phyloP scores from a whole-genome alignment of 768 basidiomycete species.

The Grammothele lineata region DNA sequence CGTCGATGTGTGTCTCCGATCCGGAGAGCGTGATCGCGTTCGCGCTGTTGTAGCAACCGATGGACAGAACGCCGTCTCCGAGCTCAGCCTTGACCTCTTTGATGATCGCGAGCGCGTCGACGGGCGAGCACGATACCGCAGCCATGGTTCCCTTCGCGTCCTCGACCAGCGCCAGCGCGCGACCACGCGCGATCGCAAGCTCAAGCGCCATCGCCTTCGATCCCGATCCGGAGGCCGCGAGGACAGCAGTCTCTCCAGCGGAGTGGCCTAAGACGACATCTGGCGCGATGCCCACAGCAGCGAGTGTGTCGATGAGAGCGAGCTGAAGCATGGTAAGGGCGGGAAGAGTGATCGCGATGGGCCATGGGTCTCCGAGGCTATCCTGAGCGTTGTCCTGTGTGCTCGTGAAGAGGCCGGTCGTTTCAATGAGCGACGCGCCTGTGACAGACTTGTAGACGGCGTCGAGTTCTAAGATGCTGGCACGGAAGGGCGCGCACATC shows the following conservation, averaged over 20 bases:
- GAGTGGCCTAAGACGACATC: slow-evolving; percentile 42
- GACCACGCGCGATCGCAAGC: slow-evolving; percentile 38
- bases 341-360: slow-evolving; percentile 36
- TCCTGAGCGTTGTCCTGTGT: slow-evolving; percentile 1
- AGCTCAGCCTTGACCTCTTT: slow-evolving; percentile 10
- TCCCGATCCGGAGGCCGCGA: slow-evolving; percentile 41
- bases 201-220: slow-evolving; percentile 38
- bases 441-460: slow-evolving; percentile 25
- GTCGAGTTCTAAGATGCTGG: slow-evolving; percentile 36
- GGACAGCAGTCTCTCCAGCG: slow-evolving; percentile 42
- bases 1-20: slow-evolving; percentile 17
- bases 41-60: slow-evolving; percentile 39
- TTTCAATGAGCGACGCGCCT: slow-evolving; percentile 33
- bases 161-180: slow-evolving; percentile 32
- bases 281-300: slow-evolving; percentile 32
- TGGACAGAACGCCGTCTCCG: slow-evolving; percentile 26
- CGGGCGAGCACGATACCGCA: slow-evolving; percentile 33
- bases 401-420: slow-evolving; percentile 34
- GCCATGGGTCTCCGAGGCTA: slow-evolving; percentile 21
- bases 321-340: slow-evolving; percentile 44
- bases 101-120: slow-evolving; percentile 27
- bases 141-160: slow-evolving; percentile 39
- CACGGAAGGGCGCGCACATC: slow-evolving; percentile 32
- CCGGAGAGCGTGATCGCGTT: slow-evolving; percentile 38
- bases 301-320: slow-evolving; percentile 39